Evolutionary conservation across 495 filamentous ascomycete species (phyloP).

Genomic region (Trichoderma asperelloides): DNA sequence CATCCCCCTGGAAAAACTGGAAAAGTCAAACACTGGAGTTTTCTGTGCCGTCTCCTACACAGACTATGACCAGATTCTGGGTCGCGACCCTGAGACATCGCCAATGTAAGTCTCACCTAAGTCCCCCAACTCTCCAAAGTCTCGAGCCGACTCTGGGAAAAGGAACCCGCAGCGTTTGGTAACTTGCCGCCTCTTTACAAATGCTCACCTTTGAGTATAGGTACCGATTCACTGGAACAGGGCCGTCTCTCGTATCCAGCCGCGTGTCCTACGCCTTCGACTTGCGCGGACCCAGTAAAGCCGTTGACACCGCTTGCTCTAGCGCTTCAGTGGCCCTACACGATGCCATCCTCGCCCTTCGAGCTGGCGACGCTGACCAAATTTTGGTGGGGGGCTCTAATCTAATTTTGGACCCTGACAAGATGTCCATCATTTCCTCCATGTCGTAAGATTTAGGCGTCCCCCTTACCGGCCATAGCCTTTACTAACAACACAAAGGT

Average conservation of each 20-base stretch:
- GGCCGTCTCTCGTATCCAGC: slow-evolving; percentile 28
- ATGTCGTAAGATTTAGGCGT: slow-evolving; percentile 9
- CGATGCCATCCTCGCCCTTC: slow-evolving; percentile 61
- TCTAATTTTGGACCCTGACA: slow-evolving; percentile 32
- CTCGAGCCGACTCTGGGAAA: not conserved
- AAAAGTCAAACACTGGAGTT: slow-evolving; percentile 32
- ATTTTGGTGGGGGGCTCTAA: slow-evolving; percentile 40
- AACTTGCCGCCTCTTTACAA: not conserved
- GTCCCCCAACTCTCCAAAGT: not conserved
- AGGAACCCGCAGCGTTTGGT: not conserved
- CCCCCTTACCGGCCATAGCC: not conserved
- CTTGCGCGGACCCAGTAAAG: slow-evolving; percentile 47
- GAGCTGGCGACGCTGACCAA: slow-evolving; percentile 32
- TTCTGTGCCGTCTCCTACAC: slow-evolving; percentile 15
- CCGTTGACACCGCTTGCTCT: slow-evolving; percentile 79
- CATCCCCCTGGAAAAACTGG: slow-evolving; percentile 24
- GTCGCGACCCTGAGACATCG: not conserved
- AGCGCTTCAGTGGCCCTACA: slow-evolving; percentile 49
- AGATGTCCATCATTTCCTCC: slow-evolving; percentile 28
- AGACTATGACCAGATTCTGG: not conserved
- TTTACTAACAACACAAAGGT: slow-evolving; percentile 5
- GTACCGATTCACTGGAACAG: slow-evolving; percentile 18
- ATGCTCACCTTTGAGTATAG: slow-evolving; percentile 11
- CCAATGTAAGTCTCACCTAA: not conserved
- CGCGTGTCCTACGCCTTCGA: slow-evolving; percentile 41